Conservation (phyloP, 768 basidiomycete species). For the Trametes gibbosa region DNA sequence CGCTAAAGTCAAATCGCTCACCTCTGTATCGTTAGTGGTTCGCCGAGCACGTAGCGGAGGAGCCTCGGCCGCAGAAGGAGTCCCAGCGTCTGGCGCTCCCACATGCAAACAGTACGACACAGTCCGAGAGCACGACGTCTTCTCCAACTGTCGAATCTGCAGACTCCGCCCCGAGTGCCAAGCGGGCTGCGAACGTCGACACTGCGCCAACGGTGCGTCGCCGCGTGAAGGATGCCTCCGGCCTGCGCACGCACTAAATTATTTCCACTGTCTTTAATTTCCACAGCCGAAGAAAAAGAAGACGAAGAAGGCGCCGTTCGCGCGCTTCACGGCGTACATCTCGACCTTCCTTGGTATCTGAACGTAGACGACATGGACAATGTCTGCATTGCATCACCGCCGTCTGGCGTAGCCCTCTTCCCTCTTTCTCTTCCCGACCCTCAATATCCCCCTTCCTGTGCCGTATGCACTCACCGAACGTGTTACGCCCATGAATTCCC, state of each 20-base stretch:
- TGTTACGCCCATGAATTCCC: too few relatives aligned
- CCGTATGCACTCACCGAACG: too few relatives aligned
- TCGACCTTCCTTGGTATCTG: constrained; percentile 28
- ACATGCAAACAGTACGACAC: neutral
- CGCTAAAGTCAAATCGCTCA: neutral
- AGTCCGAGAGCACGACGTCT: neutral
- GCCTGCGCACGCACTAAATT: neutral
- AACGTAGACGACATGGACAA: neutral
- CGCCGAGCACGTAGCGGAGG: constrained; percentile 29
- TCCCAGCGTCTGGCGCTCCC: constrained; percentile 4
- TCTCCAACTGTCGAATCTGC: constrained; percentile 11
- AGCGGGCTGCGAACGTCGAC: constrained; percentile 12
- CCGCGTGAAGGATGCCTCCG: neutral
- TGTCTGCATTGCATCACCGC: neutral
- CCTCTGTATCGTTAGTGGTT: constrained; percentile 26
- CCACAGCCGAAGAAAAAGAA: constrained; percentile 23
- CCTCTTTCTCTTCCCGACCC: neutral
- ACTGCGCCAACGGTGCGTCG: constrained; percentile 10
- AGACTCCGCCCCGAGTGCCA: neutral
- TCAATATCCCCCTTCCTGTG: neutral
- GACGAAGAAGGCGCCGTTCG: constrained; percentile 25
- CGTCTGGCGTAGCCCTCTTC: neutral
- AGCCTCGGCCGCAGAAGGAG: neutral
- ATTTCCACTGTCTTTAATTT: neutral
- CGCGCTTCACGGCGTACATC: constrained; percentile 28